phyloP scores from a whole-genome alignment of 78 protist species.

The Anaeramoeba ignava region DNA sequence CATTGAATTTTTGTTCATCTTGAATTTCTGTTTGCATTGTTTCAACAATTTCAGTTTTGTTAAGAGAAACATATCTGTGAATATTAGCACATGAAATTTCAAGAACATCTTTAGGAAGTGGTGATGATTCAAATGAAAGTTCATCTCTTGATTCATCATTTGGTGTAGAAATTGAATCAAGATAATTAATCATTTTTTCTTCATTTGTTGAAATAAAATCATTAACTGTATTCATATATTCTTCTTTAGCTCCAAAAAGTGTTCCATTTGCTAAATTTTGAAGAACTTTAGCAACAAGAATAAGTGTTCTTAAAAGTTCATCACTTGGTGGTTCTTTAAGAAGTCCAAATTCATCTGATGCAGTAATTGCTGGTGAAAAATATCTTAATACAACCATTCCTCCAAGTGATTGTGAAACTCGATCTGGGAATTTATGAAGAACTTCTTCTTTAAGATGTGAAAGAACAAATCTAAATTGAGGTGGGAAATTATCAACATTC shows the following conservation, averaged over 20 bases:
- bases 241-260: background rate
- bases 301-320: background rate
- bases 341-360: background rate
- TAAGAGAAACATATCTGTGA: background rate
- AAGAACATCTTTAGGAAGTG: background rate
- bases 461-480: background rate
- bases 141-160: background rate
- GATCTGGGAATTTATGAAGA: background rate
- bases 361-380: background rate
- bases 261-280: background rate
- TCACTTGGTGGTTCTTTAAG: background rate
- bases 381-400: background rate
- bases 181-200: background rate
- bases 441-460: background rate
- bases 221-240: background rate
- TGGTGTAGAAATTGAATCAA: background rate
- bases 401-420: background rate
- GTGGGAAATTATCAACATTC: background rate
- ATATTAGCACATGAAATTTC: background rate
- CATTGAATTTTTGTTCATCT: too few species aligned
- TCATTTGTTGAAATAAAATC: background rate
- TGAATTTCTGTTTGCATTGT: too few species aligned
- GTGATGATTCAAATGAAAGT: background rate
- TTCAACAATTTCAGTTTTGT: too few species aligned
- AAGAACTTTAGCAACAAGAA: background rate